Conservation (phyloP, 2,329 filamentous ascomycete genomes). For the Fusarium clavum region DNA sequence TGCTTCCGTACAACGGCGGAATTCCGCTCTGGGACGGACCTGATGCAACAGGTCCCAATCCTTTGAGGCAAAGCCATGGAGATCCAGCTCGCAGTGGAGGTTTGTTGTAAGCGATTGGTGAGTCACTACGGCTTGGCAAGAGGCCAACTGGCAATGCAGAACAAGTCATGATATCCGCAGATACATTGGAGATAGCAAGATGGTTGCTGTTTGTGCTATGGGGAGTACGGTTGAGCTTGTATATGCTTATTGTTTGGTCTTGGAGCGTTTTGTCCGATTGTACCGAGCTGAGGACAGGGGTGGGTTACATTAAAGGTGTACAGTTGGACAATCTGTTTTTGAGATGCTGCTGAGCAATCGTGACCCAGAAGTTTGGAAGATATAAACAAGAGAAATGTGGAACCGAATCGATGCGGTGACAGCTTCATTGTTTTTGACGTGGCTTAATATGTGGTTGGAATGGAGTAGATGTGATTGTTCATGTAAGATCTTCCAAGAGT, state of each 20-base stretch:
- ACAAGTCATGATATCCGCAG: not conserved
- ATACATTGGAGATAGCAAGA: not conserved
- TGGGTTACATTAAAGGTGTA: constrained; percentile 8
- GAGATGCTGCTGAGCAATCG: not conserved
- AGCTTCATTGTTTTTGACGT: too few relatives aligned
- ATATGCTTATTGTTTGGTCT: constrained; percentile 6
- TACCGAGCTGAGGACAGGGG: constrained; percentile 26
- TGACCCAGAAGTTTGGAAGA: too few relatives aligned
- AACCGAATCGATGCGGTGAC: too few relatives aligned
- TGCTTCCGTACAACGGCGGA: not conserved
- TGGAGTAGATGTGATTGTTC: not conserved
- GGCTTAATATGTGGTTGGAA: too few relatives aligned
- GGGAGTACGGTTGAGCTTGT: not conserved
- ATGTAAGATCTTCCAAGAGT: not conserved
- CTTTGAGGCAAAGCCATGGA: not conserved
- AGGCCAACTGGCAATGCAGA: not conserved
- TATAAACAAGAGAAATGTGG: too few relatives aligned
- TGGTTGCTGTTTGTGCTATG: not conserved
- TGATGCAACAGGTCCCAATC: not conserved
- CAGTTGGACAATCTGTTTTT: not conserved
- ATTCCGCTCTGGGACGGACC: constrained; percentile 4
- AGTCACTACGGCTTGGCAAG: not conserved
- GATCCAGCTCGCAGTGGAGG: not conserved
- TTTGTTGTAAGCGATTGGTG: not conserved
- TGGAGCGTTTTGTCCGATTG: constrained; percentile 7